Evolutionary conservation across 495 filamentous ascomycete species (phyloP), one percentile per base, ranked within the genome.

Genomic region (Lichenothelia convexa): DNA sequence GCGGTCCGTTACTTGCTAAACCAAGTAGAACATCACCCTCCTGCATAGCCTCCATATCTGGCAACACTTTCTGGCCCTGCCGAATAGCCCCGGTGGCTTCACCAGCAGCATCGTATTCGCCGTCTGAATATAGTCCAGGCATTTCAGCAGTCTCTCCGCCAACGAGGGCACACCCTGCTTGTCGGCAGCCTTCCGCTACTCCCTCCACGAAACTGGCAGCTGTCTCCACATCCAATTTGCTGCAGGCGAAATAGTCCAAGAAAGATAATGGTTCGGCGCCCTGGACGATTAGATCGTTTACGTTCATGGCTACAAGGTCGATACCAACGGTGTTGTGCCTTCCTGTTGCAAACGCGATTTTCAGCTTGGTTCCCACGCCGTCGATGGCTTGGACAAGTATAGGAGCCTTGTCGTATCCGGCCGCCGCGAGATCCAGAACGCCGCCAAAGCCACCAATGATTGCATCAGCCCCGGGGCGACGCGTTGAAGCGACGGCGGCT

Each of bases 71-170:
- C 3, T 55, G 59, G 12, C 62, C 64, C n/a, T 70, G 56, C 11
- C 60, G 50, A 57, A 95, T 78, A 34, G 81, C 80, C 31, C 89
- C 89, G 36, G 85, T 75, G 13, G 84, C 83, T 21, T 75, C 75
- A 41, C 91, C 89, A 15, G 80, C 84, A 11, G 86, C 81, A 47
- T 94, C 86, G 56, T 93, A 95, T 42, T 85, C 77, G 24, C 80
- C 73, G 18, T 65, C 69, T 5, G 72, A 55, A 60, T 93, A 93
- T 57, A 94, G 73, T 30, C 81, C 84, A 4, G 86, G 86, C 89
- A 97, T 93, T 59, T 95, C 89, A 6, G 89, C 89, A 2, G 89
- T 95, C 56, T 97, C 89, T 18, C 89, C 89, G 16, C 89, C 89
- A 29, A 93, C 75, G 4, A 97, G 67, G n/a, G 83, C 83, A 43